phyloP scores from a whole-genome alignment of 2,329 filamentous ascomycete genomes.

The Simplicillium aogashimaense region DNA sequence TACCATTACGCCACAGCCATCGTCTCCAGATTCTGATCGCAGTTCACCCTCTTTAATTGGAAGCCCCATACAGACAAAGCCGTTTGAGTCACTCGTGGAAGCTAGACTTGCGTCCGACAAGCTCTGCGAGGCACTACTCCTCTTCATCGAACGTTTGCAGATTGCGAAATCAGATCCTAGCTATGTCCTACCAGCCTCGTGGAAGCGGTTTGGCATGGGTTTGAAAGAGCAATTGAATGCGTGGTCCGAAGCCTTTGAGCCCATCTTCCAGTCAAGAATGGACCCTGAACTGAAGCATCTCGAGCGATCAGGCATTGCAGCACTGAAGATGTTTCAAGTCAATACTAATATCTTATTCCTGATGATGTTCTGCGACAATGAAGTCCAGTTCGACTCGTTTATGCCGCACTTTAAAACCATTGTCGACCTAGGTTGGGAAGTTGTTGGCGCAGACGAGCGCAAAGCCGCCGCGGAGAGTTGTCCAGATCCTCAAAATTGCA shows the following conservation, averaged over 20 bases:
- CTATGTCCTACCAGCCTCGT: slow-evolving; percentile 37
- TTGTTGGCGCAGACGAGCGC: slow-evolving; percentile 48
- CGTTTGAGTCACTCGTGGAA: slow-evolving; percentile 40
- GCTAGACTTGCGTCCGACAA: slow-evolving; percentile 47
- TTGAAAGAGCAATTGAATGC: slow-evolving; percentile 41
- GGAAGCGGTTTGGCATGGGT: slow-evolving; percentile 34
- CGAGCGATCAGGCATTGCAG: slow-evolving; percentile 49
- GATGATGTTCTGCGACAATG: slow-evolving; percentile 50
- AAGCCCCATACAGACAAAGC: slow-evolving; percentile 13
- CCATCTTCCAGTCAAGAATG: slow-evolving; percentile 38
- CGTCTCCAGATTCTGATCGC: slow-evolving; percentile 31
- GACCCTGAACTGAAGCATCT: slow-evolving; percentile 39
- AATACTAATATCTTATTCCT: slow-evolving; percentile 47
- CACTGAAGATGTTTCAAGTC: slow-evolving; percentile 52
- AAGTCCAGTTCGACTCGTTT: slow-evolving; percentile 48
- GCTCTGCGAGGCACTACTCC: slow-evolving; percentile 45
- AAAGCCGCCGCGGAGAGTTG: slow-evolving; percentile 36
- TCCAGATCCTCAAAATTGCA: slow-evolving; percentile 31
- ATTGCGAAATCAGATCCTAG: slow-evolving; percentile 39
- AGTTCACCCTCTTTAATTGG: slow-evolving; percentile 26
- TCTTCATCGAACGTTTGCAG: slow-evolving; percentile 46
- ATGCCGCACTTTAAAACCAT: slow-evolving; percentile 41
- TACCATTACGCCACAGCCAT: slow-evolving; percentile 12
- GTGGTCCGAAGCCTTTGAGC: slow-evolving; percentile 48
- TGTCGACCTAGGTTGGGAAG: slow-evolving; percentile 46